Conservation (phyloP, 176 grass and related monocot genomes). For the Alopecurus myosuroides region DNA sequence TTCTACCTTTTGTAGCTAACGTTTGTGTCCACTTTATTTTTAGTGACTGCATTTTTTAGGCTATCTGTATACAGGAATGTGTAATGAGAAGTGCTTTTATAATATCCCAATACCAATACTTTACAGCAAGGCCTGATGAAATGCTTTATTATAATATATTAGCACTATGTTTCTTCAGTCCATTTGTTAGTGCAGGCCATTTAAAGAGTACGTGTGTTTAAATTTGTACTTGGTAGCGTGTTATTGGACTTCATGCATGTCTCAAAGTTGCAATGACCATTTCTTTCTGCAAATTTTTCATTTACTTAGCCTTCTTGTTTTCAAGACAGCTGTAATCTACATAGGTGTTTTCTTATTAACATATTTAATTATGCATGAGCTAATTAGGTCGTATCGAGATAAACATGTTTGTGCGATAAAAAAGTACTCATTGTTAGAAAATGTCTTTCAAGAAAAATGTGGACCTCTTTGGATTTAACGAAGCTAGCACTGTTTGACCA, state of each 20-base stretch:
- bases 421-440: background rate
- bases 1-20: background rate
- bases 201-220: background rate
- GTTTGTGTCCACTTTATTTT: slow-evolving; percentile 12
- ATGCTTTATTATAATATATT: background rate
- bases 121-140: background rate
- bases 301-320: slow-evolving; percentile 7
- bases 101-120: background rate
- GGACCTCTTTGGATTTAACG: slow-evolving; percentile 31
- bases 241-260: background rate
- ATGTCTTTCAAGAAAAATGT: background rate
- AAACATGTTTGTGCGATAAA: background rate
- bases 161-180: background rate
- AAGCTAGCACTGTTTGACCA: background rate
- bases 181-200: background rate
- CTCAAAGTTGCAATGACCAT: background rate
- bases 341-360: background rate
- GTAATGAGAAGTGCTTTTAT: slow-evolving; percentile 18
- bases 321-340: background rate
- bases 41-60: slow-evolving; percentile 6
- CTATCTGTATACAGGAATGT: slow-evolving; percentile 17
- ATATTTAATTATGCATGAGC: background rate
- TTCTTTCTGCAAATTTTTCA: background rate
- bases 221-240: background rate
- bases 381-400: background rate